Conservation (phyloP, 306 rosid species). For the Luffa aegyptiaca region DNA sequence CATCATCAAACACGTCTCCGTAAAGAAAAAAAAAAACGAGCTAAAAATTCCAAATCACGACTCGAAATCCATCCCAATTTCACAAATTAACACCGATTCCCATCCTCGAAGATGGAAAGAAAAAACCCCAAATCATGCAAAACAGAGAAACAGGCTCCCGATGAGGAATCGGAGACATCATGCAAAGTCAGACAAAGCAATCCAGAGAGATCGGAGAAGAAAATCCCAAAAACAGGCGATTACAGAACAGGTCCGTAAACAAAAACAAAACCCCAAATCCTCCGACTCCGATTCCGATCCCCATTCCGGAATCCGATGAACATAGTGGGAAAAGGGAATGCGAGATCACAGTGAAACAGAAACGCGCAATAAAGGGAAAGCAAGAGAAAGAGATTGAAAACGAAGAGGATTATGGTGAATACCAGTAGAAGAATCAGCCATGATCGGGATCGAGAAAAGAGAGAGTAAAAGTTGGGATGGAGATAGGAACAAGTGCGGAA, state of each 20-base stretch:
- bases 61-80: background rate
- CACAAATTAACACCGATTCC: background rate
- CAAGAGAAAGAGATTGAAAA: background rate
- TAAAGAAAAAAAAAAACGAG: background rate
- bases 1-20: background rate
- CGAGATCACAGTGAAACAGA: background rate
- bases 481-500: background rate
- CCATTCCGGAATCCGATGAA: background rate
- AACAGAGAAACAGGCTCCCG: background rate
- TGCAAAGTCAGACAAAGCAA: background rate
- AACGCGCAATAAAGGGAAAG: background rate
- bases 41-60: background rate
- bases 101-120: background rate
- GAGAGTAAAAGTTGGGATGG: background rate
- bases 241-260: background rate
- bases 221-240: background rate
- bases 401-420: background rate
- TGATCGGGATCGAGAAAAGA: background rate
- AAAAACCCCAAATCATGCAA: background rate
- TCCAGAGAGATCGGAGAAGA: background rate
- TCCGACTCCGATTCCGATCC: background rate
- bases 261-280: background rate
- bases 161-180: background rate
- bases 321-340: background rate
- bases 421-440: constrained; percentile 3